Evolutionary conservation across 2,329 filamentous ascomycete species (phyloP).

Genomic region (Geosmithia morbida): DNA sequence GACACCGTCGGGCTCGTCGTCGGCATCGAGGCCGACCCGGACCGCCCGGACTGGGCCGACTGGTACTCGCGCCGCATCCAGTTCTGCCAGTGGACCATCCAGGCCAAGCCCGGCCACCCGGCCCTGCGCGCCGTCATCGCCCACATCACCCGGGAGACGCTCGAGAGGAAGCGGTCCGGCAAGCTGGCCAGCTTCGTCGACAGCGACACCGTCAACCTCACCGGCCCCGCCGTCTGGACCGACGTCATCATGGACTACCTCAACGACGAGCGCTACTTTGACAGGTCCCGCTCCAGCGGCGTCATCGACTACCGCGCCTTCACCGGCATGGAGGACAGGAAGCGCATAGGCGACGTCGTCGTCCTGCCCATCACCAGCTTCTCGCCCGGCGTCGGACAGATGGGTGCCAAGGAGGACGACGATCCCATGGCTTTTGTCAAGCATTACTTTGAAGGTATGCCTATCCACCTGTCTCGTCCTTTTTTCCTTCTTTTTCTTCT

Average conservation of each 20-base stretch:
- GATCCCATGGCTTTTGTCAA: conserved; percentile 96
- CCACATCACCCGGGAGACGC: conserved; percentile 69
- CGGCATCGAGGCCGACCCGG: conserved; percentile 92
- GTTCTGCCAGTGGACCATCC: conserved; percentile 99
- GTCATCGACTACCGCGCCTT: conserved; percentile 81
- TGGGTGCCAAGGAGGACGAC: conserved; percentile 77
- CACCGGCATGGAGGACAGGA: conserved; percentile 68
- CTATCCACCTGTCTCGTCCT: not conserved
- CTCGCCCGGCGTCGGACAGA: conserved; percentile 85
- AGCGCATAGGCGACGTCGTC: conserved; percentile 85
- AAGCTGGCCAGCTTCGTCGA: conserved; percentile 43
- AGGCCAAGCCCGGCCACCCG: conserved; percentile 87
- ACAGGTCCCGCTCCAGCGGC: conserved; percentile 54
- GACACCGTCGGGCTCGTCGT: conserved; percentile 74
- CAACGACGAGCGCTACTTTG: conserved; percentile 81
- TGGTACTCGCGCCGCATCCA: conserved; percentile 97
- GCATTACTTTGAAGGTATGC: conserved; percentile 85
- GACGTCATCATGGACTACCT: conserved; percentile 86
- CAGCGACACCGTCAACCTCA: conserved; percentile 81
- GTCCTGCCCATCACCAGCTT: conserved; percentile 95
- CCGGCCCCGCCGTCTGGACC: conserved; percentile 89
- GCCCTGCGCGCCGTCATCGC: conserved; percentile 77
- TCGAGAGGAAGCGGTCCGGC: conserved; percentile 56
- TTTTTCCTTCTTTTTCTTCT: not conserved
- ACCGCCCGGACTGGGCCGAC: conserved; percentile 79